Percentiles rank a stretch among this genome's conserved stretches.
Evolutionary conservation across 2,329 filamentous ascomycete genomes (phyloP).

Genomic region (Colletotrichum camelliae): DNA sequence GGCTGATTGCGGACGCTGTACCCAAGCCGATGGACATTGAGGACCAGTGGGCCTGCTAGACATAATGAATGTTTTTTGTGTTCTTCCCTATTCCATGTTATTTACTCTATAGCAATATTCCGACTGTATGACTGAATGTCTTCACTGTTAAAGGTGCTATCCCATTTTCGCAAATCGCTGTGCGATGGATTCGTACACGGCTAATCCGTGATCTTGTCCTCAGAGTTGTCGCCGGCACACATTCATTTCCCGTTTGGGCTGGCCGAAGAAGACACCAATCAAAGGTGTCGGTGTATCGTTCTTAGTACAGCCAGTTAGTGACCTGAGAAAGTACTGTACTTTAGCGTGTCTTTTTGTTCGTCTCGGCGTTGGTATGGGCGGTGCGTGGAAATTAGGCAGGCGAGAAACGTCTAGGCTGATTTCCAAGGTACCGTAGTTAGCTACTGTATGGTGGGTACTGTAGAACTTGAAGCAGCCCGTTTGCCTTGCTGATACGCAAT

Average conservation of each 20-base stretch:
- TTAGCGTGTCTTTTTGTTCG: background rate
- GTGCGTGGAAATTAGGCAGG: background rate
- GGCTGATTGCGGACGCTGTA: background rate
- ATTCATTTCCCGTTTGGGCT: background rate
- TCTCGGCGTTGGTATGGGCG: background rate
- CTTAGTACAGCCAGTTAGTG: background rate
- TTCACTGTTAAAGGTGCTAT: background rate
- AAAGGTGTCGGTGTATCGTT: background rate
- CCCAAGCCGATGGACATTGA: background rate
- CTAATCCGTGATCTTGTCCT: background rate
- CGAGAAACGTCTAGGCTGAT: background rate
- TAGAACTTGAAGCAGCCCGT: background rate
- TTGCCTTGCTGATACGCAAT: background rate
- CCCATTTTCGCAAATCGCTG: background rate
- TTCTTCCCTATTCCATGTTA: too few relatives aligned
- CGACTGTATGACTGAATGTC: too few relatives aligned
- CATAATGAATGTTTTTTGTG: too few relatives aligned
- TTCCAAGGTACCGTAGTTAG: background rate
- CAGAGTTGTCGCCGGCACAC: background rate
- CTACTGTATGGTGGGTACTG: too few relatives aligned
- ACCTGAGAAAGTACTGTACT: background rate
- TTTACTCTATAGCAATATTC: too few relatives aligned
- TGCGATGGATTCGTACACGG: background rate
- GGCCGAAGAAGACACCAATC: background rate
- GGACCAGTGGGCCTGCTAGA: background rate